These are phyloP conservation scores for Poronia punctata DNA, from an alignment of 495 filamentous ascomycete species.

Conservation along the genomic window DNA sequence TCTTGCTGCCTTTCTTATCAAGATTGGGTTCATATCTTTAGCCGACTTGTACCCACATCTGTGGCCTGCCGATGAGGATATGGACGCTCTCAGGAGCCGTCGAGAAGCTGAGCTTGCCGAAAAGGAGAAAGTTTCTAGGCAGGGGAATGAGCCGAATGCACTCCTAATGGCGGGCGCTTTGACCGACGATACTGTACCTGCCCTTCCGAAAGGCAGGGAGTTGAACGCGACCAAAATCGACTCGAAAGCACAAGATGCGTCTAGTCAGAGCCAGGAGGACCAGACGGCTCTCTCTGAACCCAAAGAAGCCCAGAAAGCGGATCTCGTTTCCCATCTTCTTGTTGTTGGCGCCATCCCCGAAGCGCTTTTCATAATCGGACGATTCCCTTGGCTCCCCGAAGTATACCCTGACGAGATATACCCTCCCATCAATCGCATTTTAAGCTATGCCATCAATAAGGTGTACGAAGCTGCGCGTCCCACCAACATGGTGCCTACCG, in stretches of 20 bases:
- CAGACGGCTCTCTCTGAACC: conserved; percentile 65
- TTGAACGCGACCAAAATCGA: conserved; percentile 18
- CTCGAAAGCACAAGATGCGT: conserved; percentile 18
- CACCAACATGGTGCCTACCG: conserved; percentile 15
- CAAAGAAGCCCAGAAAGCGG: conserved; percentile 74
- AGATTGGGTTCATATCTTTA: conserved; percentile 95
- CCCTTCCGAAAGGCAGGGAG: conserved; percentile 27
- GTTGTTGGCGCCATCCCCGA: conserved; percentile 91
- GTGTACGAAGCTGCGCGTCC: conserved; percentile 34
- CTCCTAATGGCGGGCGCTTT: conserved; percentile 82
- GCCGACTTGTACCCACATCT: conserved; percentile 89
- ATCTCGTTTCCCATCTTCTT: conserved; percentile 75
- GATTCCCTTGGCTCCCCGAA: conserved; percentile 85
- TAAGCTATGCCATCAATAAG: conserved; percentile 64
- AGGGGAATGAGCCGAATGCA: conserved; percentile 69
- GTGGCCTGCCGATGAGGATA: conserved; percentile 74
- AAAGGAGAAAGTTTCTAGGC: conserved; percentile 57
- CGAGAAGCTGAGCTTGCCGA: conserved; percentile 74
- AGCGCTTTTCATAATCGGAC: conserved; percentile 83
- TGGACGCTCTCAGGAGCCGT: conserved; percentile 60
- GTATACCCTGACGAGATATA: conserved; percentile 68
- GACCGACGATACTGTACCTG: conserved; percentile 58
- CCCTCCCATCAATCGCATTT: conserved; percentile 65
- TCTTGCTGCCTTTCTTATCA: conserved; percentile 85
- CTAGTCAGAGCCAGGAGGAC: conserved; percentile 47